Percentiles rank a stretch among this genome's conserved stretches.
Evolutionary conservation across 2,329 filamentous ascomycete genomes (phyloP).

Genomic region (Lecanosticta acicola): DNA sequence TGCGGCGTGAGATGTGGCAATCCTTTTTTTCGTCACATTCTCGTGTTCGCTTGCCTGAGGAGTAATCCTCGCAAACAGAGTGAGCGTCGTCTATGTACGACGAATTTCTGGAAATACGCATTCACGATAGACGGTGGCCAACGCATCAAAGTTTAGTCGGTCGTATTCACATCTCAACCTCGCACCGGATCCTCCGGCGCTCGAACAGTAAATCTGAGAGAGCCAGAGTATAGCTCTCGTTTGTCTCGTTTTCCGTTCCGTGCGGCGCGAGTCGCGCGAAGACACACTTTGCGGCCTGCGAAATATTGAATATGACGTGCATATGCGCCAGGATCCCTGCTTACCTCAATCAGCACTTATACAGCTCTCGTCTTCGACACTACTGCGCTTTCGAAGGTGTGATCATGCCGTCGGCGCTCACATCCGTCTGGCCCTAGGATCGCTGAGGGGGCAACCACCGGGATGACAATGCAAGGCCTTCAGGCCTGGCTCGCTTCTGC

Average conservation of each 20-base stretch:
- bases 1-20: too few species aligned
- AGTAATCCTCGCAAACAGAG: too few species aligned
- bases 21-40: not conserved
- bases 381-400: not conserved
- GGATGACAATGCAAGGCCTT: not conserved
- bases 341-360: not conserved
- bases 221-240: too few species aligned
- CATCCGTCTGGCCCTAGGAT: not conserved
- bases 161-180: not conserved
- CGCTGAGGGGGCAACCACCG: too few species aligned
- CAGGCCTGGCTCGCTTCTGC: not conserved
- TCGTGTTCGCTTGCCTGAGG: not conserved
- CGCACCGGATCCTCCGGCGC: not conserved
- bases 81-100: too few species aligned
- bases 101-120: too few species aligned
- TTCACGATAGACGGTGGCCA: not conserved
- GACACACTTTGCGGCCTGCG: not conserved
- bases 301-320: not conserved
- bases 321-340: not conserved
- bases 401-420: not conserved
- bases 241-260: too few species aligned
- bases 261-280: too few species aligned
- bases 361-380: not conserved
- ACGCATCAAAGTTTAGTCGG: not conserved
- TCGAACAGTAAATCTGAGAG: not conserved